Evolutionary conservation across 1,284 basidiomycete genomes (phyloP).

Genomic region (Erythrobasidium hasegawianum): DNA sequence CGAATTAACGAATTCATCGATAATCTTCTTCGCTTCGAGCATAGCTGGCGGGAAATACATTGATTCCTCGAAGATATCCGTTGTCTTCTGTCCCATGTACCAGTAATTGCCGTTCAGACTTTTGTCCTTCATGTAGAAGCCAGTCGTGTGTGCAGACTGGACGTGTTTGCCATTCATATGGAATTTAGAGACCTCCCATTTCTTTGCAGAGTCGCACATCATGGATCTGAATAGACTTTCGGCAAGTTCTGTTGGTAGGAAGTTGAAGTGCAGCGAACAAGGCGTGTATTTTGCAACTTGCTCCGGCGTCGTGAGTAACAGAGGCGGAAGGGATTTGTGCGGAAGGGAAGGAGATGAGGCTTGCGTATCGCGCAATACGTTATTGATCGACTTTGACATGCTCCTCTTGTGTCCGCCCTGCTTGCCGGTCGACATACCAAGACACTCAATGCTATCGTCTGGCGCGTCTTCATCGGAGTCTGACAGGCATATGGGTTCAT

Average conservation of each 20-base stretch:
- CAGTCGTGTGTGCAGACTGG: conserved; percentile 75
- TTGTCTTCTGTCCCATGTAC: conserved; percentile 70
- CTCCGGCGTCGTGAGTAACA: conserved; percentile 20
- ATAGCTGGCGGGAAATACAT: conserved; percentile 64
- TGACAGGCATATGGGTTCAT: background rate
- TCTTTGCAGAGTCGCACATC: conserved; percentile 7
- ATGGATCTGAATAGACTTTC: conserved; percentile 20
- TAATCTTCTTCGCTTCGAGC: conserved; percentile 69
- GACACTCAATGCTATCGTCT: background rate
- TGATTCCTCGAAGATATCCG: conserved; percentile 50
- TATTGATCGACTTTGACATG: conserved; percentile 5
- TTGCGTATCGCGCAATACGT: conserved; percentile 11
- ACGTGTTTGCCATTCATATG: conserved; percentile 75
- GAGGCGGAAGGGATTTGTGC: conserved; percentile 9
- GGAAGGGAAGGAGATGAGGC: background rate
- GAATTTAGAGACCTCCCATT: conserved; percentile 74
- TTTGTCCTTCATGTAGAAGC: conserved; percentile 60
- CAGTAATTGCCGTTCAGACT: conserved; percentile 51
- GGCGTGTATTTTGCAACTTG: conserved; percentile 31
- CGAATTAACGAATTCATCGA: conserved; percentile 72
- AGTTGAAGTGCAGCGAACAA: conserved; percentile 30
- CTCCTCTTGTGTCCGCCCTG: background rate
- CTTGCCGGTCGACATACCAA: background rate
- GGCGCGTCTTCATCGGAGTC: background rate
- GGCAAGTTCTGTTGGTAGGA: conserved; percentile 22